phyloP scores from a whole-genome alignment of 169 alveolate genomes.

The Plasmodium gonderi region DNA sequence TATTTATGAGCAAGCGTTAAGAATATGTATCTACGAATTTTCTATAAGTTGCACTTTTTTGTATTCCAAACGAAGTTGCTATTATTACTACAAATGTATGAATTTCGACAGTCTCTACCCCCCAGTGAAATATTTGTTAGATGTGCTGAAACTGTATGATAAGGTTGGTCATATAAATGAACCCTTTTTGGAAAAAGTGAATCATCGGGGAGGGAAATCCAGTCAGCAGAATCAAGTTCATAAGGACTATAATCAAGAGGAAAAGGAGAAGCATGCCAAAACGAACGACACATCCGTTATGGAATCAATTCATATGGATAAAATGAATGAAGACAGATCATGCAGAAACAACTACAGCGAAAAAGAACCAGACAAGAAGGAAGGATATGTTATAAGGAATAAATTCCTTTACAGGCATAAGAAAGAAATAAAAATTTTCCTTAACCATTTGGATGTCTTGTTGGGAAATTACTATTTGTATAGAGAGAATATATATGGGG shows the following conservation, averaged over 20 bases:
- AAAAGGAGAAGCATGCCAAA: too few species aligned
- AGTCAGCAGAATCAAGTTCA: neutral
- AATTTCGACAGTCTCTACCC: constrained; percentile 15
- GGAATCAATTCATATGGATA: too few species aligned
- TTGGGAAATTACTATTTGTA: constrained; percentile 25
- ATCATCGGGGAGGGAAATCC: neutral
- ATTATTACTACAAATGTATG: constrained; percentile 36
- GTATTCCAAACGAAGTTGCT: constrained; percentile 25
- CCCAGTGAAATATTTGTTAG: constrained; percentile 22
- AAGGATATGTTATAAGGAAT: neutral
- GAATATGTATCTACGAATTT: constrained; percentile 44
- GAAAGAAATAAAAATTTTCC: constrained; percentile 32
- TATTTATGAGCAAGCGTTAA: constrained; percentile 36
- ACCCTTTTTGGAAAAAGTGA: neutral
- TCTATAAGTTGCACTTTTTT: constrained; percentile 34
- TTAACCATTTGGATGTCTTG: constrained; percentile 50
- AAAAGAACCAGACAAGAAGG: neutral
- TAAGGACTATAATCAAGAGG: neutral
- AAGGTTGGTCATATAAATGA: neutral
- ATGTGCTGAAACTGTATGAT: constrained; percentile 29
- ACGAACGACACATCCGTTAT: too few species aligned
- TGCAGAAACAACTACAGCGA: neutral
- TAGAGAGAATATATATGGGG: constrained; percentile 34
- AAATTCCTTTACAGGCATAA: constrained; percentile 29
- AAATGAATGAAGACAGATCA: neutral